Evolutionary conservation across 2,329 filamentous ascomycete species (phyloP).

Genomic region (Hypoxylon rubiginosum): DNA sequence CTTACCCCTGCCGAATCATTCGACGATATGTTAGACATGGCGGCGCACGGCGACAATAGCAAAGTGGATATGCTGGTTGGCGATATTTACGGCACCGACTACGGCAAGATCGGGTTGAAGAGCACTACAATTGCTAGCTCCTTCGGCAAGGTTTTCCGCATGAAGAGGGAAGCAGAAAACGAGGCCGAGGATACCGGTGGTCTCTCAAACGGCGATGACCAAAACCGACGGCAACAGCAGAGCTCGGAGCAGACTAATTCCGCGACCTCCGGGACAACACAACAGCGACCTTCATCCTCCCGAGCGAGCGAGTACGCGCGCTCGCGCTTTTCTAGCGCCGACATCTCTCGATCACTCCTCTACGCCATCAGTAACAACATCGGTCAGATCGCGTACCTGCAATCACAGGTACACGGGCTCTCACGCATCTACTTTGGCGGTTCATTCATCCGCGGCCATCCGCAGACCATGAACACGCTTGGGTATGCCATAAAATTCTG

Average conservation of each 20-base stretch:
- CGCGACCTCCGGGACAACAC: constrained; percentile 25
- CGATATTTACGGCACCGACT: constrained; percentile 97
- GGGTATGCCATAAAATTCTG: constrained; percentile 98
- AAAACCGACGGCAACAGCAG: constrained; percentile 45
- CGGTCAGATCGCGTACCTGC: constrained; percentile 96
- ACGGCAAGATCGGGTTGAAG: constrained; percentile 95
- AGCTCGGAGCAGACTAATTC: constrained; percentile 34
- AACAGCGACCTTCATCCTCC: constrained; percentile 33
- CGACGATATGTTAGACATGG: constrained; percentile 95
- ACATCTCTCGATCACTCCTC: constrained; percentile 90
- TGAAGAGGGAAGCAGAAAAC: constrained; percentile 86
- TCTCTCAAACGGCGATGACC: constrained; percentile 64
- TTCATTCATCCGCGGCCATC: constrained; percentile 94
- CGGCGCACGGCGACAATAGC: constrained; percentile 90
- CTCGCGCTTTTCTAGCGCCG: constrained; percentile 78
- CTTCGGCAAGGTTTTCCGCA: constrained; percentile 96
- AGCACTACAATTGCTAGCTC: constrained; percentile 95
- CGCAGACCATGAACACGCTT: constrained; percentile 97
- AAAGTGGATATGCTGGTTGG: constrained; percentile 97
- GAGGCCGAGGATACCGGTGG: constrained; percentile 80
- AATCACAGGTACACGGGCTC: constrained; percentile 92
- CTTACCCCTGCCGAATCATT: constrained; percentile 96
- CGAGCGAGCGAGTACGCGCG: constrained; percentile 50
- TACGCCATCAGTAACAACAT: constrained; percentile 99
- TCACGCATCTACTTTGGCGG: constrained; percentile 98